These are phyloP conservation scores for Fusarium liriodendri DNA, from an alignment of 2,329 filamentous ascomycete genomes.

Conservation along the genomic window DNA sequence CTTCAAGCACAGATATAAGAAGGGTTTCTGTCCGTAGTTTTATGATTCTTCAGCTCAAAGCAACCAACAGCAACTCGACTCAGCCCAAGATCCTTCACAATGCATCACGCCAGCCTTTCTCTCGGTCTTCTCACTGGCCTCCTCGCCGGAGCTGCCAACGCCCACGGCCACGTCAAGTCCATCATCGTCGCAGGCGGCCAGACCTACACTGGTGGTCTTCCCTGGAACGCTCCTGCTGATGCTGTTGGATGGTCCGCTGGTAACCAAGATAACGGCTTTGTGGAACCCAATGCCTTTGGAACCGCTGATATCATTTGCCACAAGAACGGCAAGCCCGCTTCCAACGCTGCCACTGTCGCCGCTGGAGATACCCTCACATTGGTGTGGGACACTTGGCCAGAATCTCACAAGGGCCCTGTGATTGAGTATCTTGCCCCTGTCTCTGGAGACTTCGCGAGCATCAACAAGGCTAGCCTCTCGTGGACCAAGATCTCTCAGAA, in stretches of 20 bases:
- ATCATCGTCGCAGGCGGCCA: slow-evolving; percentile 41
- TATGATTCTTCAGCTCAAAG: not conserved
- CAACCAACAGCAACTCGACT: not conserved
- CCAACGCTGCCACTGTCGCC: slow-evolving; percentile 57
- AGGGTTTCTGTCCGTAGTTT: not conserved
- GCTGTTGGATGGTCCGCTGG: slow-evolving; percentile 51
- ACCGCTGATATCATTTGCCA: slow-evolving; percentile 61
- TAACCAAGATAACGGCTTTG: slow-evolving; percentile 57
- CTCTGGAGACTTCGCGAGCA: slow-evolving; percentile 61
- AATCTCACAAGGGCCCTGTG: slow-evolving; percentile 70
- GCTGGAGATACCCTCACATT: slow-evolving; percentile 70
- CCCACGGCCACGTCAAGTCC: slow-evolving; percentile 44
- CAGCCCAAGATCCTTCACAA: slow-evolving; percentile 4
- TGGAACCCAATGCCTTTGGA: slow-evolving; percentile 55
- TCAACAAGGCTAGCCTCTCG: slow-evolving; percentile 61
- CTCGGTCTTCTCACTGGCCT: slow-evolving; percentile 33
- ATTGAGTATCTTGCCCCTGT: slow-evolving; percentile 69
- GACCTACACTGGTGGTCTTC: slow-evolving; percentile 48
- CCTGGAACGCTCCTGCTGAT: slow-evolving; percentile 41
- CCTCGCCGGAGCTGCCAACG: slow-evolving; percentile 42
- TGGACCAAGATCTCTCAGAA: slow-evolving; percentile 70
- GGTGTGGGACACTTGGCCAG: slow-evolving; percentile 75
- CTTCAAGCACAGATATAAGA: not conserved
- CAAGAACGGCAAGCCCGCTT: slow-evolving; percentile 53
- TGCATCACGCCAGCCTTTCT: slow-evolving; percentile 19